phyloP scores from a whole-genome alignment of 371 early-diverging fungal species.

The Mucor mucedo region DNA sequence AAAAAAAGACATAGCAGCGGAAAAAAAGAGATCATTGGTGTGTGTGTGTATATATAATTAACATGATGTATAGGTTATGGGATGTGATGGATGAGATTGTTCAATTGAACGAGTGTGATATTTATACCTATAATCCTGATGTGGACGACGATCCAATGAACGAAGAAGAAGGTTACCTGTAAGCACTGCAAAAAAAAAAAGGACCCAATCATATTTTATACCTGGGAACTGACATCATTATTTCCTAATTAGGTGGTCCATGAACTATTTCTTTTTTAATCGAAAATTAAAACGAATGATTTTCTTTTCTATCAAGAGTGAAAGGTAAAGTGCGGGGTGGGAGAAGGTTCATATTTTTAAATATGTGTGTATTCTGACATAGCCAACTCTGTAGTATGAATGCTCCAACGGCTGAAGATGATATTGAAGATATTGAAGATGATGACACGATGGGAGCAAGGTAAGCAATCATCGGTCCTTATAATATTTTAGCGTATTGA shows the following conservation, averaged over 20 bases:
- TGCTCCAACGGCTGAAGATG: conserved; percentile 42
- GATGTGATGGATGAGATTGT: conserved; percentile 83
- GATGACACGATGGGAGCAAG: conserved; percentile 22
- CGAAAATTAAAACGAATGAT: conserved; percentile 87
- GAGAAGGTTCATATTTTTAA: neutral
- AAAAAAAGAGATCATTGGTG: neutral
- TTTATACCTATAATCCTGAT: conserved; percentile 88
- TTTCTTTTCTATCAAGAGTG: conserved; percentile 85
- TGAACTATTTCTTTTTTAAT: conserved; percentile 95
- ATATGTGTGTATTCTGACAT: neutral
- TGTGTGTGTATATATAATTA: neutral
- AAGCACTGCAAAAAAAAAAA: conserved; percentile 14
- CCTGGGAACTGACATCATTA: conserved; percentile 1
- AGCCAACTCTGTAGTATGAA: conserved; percentile 36
- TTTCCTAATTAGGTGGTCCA: conserved; percentile 74
- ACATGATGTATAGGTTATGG: conserved; percentile 63
- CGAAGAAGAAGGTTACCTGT: conserved; percentile 77
- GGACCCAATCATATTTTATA: neutral
- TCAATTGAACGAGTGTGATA: conserved; percentile 80
- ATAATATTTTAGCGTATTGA: too few species aligned
- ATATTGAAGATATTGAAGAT: conserved; percentile 24
- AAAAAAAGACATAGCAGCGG: neutral
- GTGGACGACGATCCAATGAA: conserved; percentile 88
- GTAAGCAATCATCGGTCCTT: neutral
- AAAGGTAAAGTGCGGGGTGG: conserved; percentile 61